These are phyloP conservation scores for Pichia norvegensis DNA, from an alignment of 1,139 yeast species.

Conservation along the genomic window DNA sequence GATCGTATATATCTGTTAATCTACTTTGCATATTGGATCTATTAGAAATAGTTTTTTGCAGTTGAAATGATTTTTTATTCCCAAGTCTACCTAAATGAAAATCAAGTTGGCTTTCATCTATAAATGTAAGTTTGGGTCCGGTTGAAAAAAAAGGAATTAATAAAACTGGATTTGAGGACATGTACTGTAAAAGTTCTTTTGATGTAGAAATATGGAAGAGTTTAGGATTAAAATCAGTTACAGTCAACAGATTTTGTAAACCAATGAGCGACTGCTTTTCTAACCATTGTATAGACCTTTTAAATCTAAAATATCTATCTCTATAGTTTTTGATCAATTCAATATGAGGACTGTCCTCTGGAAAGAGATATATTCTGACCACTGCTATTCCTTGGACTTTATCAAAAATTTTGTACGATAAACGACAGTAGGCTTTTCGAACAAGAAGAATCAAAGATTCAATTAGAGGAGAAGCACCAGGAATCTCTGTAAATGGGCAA, in stretches of 20 bases:
- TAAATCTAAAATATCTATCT: constrained; percentile 22
- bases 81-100: constrained; percentile 34
- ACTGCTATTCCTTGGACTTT: constrained; percentile 17
- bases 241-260: constrained; percentile 31
- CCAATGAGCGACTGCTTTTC: constrained; percentile 25
- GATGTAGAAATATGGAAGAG: constrained; percentile 24
- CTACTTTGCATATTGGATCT: constrained; percentile 14
- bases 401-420: constrained; percentile 35
- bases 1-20: constrained; percentile 33
- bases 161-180: neutral
- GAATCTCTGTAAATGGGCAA: constrained; percentile 22
- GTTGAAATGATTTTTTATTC: constrained; percentile 14
- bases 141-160: neutral
- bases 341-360: constrained; percentile 38
- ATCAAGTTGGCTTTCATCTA: constrained; percentile 10
- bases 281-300: constrained; percentile 28
- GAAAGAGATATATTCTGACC: constrained; percentile 43
- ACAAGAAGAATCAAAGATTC: constrained; percentile 36
- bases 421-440: constrained; percentile 33
- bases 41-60: neutral
- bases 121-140: neutral
- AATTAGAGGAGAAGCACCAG: constrained; percentile 17
- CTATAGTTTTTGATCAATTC: constrained; percentile 33
- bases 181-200: constrained; percentile 3
- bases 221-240: constrained; percentile 34